Evolutionary conservation across 2,329 filamentous ascomycete genomes (phyloP).

Genomic region (Aureobasidium sp.): DNA sequence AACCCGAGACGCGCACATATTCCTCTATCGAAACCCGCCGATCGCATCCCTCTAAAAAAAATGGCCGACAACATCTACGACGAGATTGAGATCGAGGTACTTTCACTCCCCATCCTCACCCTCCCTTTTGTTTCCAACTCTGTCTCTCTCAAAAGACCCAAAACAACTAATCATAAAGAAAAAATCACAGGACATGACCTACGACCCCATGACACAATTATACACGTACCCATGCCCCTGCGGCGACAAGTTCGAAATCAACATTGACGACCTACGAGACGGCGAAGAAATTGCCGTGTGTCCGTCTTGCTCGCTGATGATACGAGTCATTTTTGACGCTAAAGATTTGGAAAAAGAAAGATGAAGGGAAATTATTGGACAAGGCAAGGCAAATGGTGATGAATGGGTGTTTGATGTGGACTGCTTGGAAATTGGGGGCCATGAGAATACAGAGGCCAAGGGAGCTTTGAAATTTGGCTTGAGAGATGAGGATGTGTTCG

Average conservation of each 20-base stretch:
- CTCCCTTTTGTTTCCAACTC: not conserved
- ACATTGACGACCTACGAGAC: constrained; percentile 74
- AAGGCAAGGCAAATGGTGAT: not conserved
- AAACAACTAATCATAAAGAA: no score
- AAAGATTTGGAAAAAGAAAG: constrained; percentile 44
- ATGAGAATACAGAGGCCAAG: no score
- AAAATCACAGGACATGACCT: constrained; percentile 82
- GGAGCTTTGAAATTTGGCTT: no score
- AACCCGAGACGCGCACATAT: no score
- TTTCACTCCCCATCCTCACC: not conserved
- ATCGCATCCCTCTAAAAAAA: constrained; percentile 15
- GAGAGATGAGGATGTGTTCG: no score
- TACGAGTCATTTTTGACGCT: constrained; percentile 83
- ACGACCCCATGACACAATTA: constrained; percentile 70
- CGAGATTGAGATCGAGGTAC: constrained; percentile 84
- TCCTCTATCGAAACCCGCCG: no score
- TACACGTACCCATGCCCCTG: constrained; percentile 97
- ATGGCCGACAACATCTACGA: constrained; percentile 63
- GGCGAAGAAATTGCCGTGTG: constrained; percentile 94
- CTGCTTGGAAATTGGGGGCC: no score
- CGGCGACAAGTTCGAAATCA: constrained; percentile 92
- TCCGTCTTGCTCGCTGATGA: constrained; percentile 95
- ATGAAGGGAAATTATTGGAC: not conserved
- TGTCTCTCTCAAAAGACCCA: not conserved
- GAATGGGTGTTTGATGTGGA: no score